Evolutionary conservation across 2,329 filamentous ascomycete species (phyloP).

Genomic region (Macrophomina pseudophaseolina): DNA sequence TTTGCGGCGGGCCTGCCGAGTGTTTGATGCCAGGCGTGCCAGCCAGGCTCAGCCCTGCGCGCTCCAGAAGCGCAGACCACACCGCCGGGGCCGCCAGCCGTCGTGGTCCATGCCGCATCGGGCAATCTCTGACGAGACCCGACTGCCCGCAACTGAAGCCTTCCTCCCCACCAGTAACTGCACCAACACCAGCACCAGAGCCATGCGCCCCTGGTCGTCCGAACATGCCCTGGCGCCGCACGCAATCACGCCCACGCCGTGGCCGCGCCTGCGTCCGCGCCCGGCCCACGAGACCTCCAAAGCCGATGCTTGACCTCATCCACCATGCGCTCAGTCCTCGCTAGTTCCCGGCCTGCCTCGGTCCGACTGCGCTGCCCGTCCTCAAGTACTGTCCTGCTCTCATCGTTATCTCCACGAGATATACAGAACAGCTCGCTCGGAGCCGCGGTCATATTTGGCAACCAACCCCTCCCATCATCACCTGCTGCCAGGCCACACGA

Average conservation of each 20-base stretch:
- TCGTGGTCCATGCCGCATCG: conserved; percentile 15
- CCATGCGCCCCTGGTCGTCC: conserved; percentile 8
- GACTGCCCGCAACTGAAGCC: not conserved
- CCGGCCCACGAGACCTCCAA: not conserved
- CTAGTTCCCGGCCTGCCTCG: conserved; percentile 17
- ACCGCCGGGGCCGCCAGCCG: not conserved
- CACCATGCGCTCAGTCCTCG: not conserved
- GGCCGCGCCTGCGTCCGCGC: not conserved
- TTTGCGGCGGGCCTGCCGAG: conserved; percentile 7
- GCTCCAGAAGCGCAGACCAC: not conserved
- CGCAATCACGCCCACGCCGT: not conserved
- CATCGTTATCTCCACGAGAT: conserved; percentile 4
- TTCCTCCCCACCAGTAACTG: not conserved
- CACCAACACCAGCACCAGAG: not conserved
- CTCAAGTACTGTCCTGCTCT: conserved; percentile 13
- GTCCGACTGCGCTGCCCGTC: conserved; percentile 13
- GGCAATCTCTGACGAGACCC: conserved; percentile 25
- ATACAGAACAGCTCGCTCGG: conserved; percentile 5
- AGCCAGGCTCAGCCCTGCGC: conserved; percentile 13
- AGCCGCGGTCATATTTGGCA: conserved; percentile 6
- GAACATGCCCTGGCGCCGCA: not conserved
- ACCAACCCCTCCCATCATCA: not conserved
- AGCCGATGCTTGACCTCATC: conserved; percentile 2
- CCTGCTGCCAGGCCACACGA: conserved; percentile 3
- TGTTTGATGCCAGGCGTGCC: conserved; percentile 9